phyloP scores from a whole-genome alignment of 2,329 filamentous ascomycete species.

The Thielaviopsis euricoi region DNA sequence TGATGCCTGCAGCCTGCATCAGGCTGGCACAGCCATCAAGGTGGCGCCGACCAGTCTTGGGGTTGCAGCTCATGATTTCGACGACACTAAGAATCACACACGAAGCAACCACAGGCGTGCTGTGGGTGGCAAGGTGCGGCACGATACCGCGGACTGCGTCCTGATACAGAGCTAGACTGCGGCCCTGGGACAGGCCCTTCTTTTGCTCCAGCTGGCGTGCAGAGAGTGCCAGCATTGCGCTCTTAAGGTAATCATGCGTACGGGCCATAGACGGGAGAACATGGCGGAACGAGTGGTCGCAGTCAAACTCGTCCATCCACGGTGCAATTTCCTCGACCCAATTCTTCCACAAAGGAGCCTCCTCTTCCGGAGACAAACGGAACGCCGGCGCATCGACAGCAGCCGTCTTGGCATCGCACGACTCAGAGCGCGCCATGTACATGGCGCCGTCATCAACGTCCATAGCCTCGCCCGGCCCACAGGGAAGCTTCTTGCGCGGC shows the following conservation, averaged over 20 bases:
- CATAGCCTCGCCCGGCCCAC: neutral
- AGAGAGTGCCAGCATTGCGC: constrained; percentile 33
- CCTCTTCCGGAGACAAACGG: constrained; percentile 14
- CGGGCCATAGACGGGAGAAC: constrained; percentile 30
- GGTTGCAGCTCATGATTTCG: constrained; percentile 34
- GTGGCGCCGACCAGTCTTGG: constrained; percentile 33
- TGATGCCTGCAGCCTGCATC: constrained; percentile 31
- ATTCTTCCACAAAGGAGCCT: constrained; percentile 22
- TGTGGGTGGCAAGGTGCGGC: constrained; percentile 29
- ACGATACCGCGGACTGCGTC: constrained; percentile 32
- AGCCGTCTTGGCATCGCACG: neutral
- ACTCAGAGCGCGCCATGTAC: neutral
- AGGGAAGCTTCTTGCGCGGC: constrained; percentile 7
- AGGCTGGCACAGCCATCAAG: constrained; percentile 35
- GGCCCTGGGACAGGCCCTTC: constrained; percentile 13
- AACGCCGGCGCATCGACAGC: neutral
- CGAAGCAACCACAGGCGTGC: constrained; percentile 32
- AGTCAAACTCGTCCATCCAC: constrained; percentile 37
- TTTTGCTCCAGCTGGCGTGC: constrained; percentile 34
- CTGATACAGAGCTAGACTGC: constrained; percentile 31
- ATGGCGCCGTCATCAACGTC: neutral
- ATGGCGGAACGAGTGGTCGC: constrained; percentile 29
- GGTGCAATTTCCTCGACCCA: constrained; percentile 26
- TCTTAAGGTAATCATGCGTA: constrained; percentile 26
- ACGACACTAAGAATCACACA: constrained; percentile 37